Percentiles rank a stretch among this genome's conserved stretches.
phyloP scores from a whole-genome alignment of 1,284 basidiomycete genomes.

The Microbotryum scabiosae region DNA sequence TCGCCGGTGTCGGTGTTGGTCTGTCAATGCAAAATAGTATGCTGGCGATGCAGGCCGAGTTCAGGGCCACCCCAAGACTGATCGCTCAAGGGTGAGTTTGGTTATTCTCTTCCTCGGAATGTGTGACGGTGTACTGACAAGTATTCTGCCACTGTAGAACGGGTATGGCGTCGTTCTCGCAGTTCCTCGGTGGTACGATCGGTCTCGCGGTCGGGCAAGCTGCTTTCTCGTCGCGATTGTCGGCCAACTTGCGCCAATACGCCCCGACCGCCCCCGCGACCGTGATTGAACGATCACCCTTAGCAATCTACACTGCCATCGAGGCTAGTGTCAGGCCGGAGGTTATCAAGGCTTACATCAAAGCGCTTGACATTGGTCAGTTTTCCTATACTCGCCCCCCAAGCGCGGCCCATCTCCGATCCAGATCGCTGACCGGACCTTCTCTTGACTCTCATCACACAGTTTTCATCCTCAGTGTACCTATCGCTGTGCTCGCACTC shows the following conservation, averaged over 20 bases:
- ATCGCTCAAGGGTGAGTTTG: slow-evolving; percentile 14
- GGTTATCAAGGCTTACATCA: slow-evolving; percentile 22
- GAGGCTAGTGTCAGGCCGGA: background rate
- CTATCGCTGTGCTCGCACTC: slow-evolving; percentile 11
- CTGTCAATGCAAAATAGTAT: slow-evolving; percentile 19
- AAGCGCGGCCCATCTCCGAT: background rate
- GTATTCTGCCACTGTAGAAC: background rate
- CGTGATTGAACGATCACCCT: slow-evolving; percentile 20
- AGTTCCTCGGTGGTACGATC: slow-evolving; percentile 9
- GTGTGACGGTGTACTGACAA: no score
- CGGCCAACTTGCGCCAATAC: slow-evolving; percentile 20
- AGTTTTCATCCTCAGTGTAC: slow-evolving; percentile 13
- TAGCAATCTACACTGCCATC: slow-evolving; percentile 14
- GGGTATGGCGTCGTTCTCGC: slow-evolving; percentile 15
- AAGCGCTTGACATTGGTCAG: slow-evolving; percentile 6
- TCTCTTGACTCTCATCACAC: background rate
- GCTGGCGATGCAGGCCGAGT: slow-evolving; percentile 29
- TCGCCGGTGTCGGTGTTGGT: slow-evolving; percentile 34
- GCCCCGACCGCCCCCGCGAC: slow-evolving; percentile 12
- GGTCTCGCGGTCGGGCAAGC: slow-evolving; percentile 25
- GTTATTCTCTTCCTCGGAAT: no score
- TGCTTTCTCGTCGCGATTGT: slow-evolving; percentile 15
- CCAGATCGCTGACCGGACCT: no score
- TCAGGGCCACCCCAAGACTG: slow-evolving; percentile 11
- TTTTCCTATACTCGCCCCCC: background rate